These are phyloP conservation scores for Kodamaea arcana DNA, from an alignment of 1,139 yeast genomes.

Conservation along the genomic window DNA sequence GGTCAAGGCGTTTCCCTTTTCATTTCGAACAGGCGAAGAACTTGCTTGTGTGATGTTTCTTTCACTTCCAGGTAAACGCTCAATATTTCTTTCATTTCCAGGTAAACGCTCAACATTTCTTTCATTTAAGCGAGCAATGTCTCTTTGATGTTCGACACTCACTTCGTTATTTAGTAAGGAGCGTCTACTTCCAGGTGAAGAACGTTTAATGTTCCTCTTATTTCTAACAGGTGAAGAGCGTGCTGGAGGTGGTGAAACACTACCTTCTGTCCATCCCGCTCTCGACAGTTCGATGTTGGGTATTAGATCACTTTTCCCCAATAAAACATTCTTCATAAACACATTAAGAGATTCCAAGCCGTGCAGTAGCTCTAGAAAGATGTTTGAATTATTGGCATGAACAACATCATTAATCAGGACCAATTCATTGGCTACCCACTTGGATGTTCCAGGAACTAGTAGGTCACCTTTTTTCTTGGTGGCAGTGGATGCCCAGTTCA, in stretches of 20 bases:
- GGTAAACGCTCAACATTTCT: too few species aligned
- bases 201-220: too few species aligned
- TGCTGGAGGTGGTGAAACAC: neutral
- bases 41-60: neutral
- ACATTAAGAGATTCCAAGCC: constrained; percentile 20
- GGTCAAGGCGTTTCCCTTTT: neutral
- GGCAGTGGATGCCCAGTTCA: constrained; percentile 34
- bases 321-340: constrained; percentile 19
- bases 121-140: too few species aligned
- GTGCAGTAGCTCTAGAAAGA: constrained; percentile 17
- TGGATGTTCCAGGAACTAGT: constrained; percentile 37
- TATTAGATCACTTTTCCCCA: constrained; percentile 6
- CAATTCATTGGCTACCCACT: constrained; percentile 35
- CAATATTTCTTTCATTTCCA: too few species aligned
- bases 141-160: too few species aligned
- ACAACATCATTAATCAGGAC: constrained; percentile 27
- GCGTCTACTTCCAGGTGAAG: too few species aligned
- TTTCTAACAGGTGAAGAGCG: neutral
- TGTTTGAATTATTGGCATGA: constrained; percentile 19
- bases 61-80: too few species aligned
- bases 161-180: too few species aligned
- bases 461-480: constrained; percentile 24
- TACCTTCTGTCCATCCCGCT: neutral
- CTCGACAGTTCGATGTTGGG: neutral
- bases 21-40: neutral